Evolutionary conservation across 2,329 filamentous ascomycete species (phyloP).

Genomic region (Pseudogymnoascus sp.): DNA sequence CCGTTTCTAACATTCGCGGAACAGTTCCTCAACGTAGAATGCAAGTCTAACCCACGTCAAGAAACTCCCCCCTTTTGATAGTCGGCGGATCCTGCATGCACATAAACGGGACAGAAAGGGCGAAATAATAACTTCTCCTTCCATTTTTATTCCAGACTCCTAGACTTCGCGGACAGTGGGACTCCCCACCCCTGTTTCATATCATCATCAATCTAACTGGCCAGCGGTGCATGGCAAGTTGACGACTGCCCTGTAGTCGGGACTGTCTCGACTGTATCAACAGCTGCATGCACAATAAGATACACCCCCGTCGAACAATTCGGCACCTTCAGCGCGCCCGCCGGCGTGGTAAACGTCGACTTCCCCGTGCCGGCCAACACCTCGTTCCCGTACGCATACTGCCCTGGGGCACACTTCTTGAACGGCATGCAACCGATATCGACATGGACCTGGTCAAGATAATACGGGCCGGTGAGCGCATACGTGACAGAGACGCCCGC

Average conservation of each 20-base stretch:
- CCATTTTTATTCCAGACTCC: too few relatives aligned
- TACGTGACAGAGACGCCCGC: not conserved
- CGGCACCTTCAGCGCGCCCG: not conserved
- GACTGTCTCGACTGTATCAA: not conserved
- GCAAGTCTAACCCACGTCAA: too few relatives aligned
- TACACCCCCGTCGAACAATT: not conserved
- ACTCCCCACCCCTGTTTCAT: not conserved
- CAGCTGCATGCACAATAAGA: slow-evolving; percentile 3
- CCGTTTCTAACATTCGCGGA: too few relatives aligned
- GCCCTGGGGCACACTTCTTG: not conserved
- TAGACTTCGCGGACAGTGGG: not conserved
- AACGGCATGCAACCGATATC: not conserved
- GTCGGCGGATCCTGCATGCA: not conserved
- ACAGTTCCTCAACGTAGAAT: too few relatives aligned
- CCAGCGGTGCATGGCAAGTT: not conserved
- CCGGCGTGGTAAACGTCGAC: not conserved
- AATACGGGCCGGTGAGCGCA: slow-evolving; percentile 1
- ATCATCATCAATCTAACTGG: not conserved
- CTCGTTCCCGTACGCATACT: not conserved
- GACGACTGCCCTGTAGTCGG: not conserved
- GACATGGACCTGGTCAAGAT: slow-evolving; percentile 1
- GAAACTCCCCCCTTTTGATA: not conserved
- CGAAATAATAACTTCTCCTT: not conserved
- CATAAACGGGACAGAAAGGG: not conserved
- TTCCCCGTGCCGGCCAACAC: not conserved